Evolutionary conservation across 192 early-diverging fungal species (phyloP), one percentile per base, ranked within the genome.

Genomic region (Thamnidium elegans): DNA sequence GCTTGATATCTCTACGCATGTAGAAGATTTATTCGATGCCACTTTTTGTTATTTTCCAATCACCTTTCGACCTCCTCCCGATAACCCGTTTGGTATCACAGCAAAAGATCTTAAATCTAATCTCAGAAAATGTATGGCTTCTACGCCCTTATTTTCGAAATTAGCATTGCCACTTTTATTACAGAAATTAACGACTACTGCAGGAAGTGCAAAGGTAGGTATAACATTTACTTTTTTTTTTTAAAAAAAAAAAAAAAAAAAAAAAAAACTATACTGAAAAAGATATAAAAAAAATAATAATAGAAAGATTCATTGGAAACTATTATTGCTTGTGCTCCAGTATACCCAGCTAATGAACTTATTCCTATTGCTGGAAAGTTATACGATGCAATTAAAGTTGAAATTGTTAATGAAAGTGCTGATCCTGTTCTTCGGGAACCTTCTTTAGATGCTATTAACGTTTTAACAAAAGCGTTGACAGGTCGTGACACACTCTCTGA

Each of bases 11-110:
- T 76, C 83, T 23, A 70, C 81, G 10, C 79, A 91, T 66, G 82
- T 89, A 1, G 94, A 96, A 66, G 94, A 94, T 65, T 66, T 99
- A 47, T 99, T 98, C 72, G 93, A 98, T 66, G 88, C 97, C 26
- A 86, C 95, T 20, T 99, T 97, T 63, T 99, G 96, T 79, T 99
- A 99, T 75, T 99, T 99, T 68, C 98, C 98, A 4, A 99, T 99
- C 71, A 97, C 97, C 7, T 99, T 99, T 73, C 90, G 91, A 75
- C 89, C 94, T 14, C 90, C 94, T 0, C 92, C 94, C 6, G 91
- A 94, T 73, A 96, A 99, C 81, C 87, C 92, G 8, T 91, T 93
- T 55, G 93, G 93, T 14, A 94, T 99, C 46, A 93, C 98, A 20
- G 80, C 96, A 14, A 94, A 95, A 32, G 84, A 95, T 79, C 76